Evolutionary conservation across 2,329 filamentous ascomycete genomes (phyloP), one percentile per base, ranked within the genome.

Genomic region (Colletotrichum gloeosporioides): DNA sequence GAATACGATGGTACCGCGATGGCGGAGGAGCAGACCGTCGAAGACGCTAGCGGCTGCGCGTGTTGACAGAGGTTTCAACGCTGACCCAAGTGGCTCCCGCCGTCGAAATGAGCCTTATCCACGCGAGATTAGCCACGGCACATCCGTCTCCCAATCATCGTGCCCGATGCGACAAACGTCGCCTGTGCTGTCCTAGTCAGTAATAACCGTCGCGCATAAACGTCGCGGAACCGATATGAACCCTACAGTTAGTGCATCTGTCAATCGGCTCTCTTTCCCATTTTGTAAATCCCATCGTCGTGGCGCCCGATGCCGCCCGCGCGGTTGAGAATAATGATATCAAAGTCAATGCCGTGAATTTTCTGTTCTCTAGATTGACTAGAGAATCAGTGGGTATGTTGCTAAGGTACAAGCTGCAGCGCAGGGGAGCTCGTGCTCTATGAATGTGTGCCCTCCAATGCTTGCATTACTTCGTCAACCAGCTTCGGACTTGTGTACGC

Each of bases 91-190:
- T 64, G 65, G 74, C 65, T 75, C 62, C 72, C 39, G 67, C 53
- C 71, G 29, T 75, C 27, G 63, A 76, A 77, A 76, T 73, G 67
- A 73, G 53, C 36, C 31, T 44, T 76, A 29, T 61, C 72, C 57
- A 76, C 69, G 77, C 72, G 77, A 78, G 44, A 77, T 77, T 78
- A 71, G 44, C 53, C 73, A 73, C 55, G 69, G 61, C 55, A 69
- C 12, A 53, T 29, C 27, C 13, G 10, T 63, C 65, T 63, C 61
- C 74, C 66, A 71, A 72, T 61, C 73, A 72, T 57, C 68, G 64
- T 32, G 71, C 64, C n/a, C 68, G 31, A 68, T 31, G 62, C 39
- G 27, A 15, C 29, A 12, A 36, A 55, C 18, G n/a, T 22, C 29
- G 59, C 44, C 29, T 62, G 39, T 25, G 34, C 22, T 44, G 22